Evolutionary conservation across 2,329 filamentous ascomycete species (phyloP), one percentile per base, ranked within the genome.

Genomic region (Aspergillus sp.): DNA sequence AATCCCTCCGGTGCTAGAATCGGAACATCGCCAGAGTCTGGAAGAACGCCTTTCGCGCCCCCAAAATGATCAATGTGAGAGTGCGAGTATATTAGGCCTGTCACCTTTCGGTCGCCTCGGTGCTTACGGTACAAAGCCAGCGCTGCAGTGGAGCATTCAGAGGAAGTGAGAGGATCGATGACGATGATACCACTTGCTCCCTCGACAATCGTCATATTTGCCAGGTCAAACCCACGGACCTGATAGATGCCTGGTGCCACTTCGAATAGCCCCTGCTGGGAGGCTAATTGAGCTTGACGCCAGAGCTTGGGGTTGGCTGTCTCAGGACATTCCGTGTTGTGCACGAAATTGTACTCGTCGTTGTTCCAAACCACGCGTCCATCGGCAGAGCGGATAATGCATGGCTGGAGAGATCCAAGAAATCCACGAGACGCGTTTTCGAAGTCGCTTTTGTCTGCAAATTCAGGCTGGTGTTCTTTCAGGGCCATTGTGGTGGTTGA

Each of bases 151-250:
- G 73, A 76, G 31, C 69, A 72, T 63, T 80, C 77, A 16, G 59
- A 60, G 0, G 73, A 77, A 3, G 70, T 72, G 4, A 80, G 64
- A 6, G 71, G 70, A 59, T 80, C 78, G 49, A 80, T 72, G 18
- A 79, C 63, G 51, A 80, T 71, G 54, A 79, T 63, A 6, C 75
- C 74, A 52, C 65, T 65, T 14, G 70, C 62, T n/a, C 69, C 70
- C 61, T 79, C 74, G 1, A 79, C 64, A 50, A 80, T 63, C 11
- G 74, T 79, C 65, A 77, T 77, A 62, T 80, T 77, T 26, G 76
- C 73, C 9, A 80, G 50, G 57, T 80, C 78, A 14, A 78, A 65
- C 4, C 72, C 77, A 32, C 76, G 75, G 12, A 79, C 64, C 63
- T 80, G 77, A 59, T 78, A 79, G 14, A 80, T 75, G 16, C 71